Conservation (phyloP, 2,329 filamentous ascomycete genomes). For the Huntiella omanensis region DNA sequence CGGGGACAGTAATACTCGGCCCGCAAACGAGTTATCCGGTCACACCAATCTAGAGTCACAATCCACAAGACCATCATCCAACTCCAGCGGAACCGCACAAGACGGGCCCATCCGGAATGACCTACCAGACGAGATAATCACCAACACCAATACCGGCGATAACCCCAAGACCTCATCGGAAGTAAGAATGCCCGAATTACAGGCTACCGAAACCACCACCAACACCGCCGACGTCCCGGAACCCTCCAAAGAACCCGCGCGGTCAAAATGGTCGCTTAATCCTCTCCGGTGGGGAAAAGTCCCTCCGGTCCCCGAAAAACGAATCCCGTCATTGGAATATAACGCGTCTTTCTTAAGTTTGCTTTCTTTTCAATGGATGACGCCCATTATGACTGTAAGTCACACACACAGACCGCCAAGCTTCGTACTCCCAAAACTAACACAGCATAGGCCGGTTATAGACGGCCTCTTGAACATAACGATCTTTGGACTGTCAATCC, state of each 20-base stretch:
- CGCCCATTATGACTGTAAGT: conserved; percentile 60
- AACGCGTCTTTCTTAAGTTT: conserved; percentile 54
- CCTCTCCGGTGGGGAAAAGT: conserved; percentile 40
- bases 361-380: conserved; percentile 80
- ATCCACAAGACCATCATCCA: no score
- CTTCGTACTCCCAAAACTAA: conserved; percentile 3
- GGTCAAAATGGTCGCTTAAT: conserved; percentile 21
- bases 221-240: conserved; percentile 28
- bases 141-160: no score
- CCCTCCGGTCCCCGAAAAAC: conserved; percentile 35
- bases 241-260: conserved; percentile 13
- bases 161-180: no score
- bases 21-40: no score
- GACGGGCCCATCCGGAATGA: no score
- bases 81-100: no score
- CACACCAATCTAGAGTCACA: no score
- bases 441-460: conserved; percentile 51
- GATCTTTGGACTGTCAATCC: conserved; percentile 88
- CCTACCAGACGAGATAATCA: no score
- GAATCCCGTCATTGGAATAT: conserved; percentile 45
- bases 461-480: conserved; percentile 59
- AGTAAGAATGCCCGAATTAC: no score
- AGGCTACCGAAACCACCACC: no score
- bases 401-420: background rate
- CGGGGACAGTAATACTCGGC: no score